Evolutionary conservation across 2,329 filamentous ascomycete genomes (phyloP).

Genomic region (Simplicillium sp.): DNA sequence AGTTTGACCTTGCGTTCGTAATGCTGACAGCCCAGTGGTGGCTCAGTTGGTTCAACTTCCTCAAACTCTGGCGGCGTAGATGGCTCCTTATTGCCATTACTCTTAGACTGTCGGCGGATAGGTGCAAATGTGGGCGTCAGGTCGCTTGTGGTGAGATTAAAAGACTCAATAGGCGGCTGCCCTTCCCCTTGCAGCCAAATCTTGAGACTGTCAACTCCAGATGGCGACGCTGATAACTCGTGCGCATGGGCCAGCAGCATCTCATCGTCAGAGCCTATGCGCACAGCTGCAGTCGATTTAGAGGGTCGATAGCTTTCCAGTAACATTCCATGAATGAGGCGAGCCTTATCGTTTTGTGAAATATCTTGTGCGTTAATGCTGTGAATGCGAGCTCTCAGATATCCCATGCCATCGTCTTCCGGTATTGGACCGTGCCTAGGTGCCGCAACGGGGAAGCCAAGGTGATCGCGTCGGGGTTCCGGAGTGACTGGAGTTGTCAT

Average conservation of each 20-base stretch:
- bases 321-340: slow-evolving; percentile 24
- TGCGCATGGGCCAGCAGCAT: slow-evolving; percentile 16
- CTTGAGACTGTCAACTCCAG: slow-evolving; percentile 43
- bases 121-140: slow-evolving; percentile 59
- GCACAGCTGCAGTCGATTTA: slow-evolving; percentile 4
- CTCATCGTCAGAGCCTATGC: slow-evolving; percentile 7
- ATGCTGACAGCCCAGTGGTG: slow-evolving; percentile 71
- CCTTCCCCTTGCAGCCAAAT: slow-evolving; percentile 45
- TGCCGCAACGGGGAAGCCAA: slow-evolving; percentile 20
- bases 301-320: slow-evolving; percentile 55
- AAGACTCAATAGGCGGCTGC: slow-evolving; percentile 27
- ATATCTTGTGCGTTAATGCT: slow-evolving; percentile 48
- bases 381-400: slow-evolving; percentile 57
- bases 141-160: slow-evolving; percentile 49
- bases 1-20: slow-evolving; percentile 95
- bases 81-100: slow-evolving; percentile 34
- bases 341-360: neutral
- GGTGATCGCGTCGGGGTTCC: slow-evolving; percentile 18
- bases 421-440: slow-evolving; percentile 38
- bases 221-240: slow-evolving; percentile 31
- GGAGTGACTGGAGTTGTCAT: slow-evolving; percentile 8
- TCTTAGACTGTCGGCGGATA: slow-evolving; percentile 28
- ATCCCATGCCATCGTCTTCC: slow-evolving; percentile 71
- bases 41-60: slow-evolving; percentile 18
- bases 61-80: neutral